Evolutionary conservation across 2,329 filamentous ascomycete species (phyloP), one percentile per base, ranked within the genome.

Genomic region (Exophiala oligosperma): DNA sequence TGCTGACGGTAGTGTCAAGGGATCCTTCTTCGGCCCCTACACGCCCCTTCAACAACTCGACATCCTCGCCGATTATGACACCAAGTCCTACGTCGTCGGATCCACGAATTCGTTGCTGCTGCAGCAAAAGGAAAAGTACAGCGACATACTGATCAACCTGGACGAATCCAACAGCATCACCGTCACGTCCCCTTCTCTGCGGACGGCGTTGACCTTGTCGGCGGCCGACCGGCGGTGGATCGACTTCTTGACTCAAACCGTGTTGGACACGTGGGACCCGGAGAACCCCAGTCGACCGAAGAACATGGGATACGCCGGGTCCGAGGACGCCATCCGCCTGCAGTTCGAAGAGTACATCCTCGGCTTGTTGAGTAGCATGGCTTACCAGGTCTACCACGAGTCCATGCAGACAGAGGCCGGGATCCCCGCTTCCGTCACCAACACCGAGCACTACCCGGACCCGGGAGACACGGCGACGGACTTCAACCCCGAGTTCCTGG

Each of bases 271-370:
- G 0, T 99, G 94, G 94, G 94, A 99, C 70, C 91, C 96, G 43
- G 79, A 86, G 3, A 93, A 97, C 69, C 94, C 94, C 0, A 85
- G 86, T 62, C 83, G 90, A 49, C 94, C 94, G n/a, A 97, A 92
- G 69, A 96, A 91, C 1, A 88, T 97, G 79, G 92, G 92, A 29
- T 99, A 97, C 69, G 87, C 91, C 38, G 94, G 94, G 29, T 97
- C 92, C 62, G 94, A 99, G 75, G 94, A 97, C 71, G 97, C 97
- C 69, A 99, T 99, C 67, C 86, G 94, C 29, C 84, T 97, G 41
- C 93, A 97, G 69, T 99, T 99, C 63, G 94, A 99, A 74, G 92
- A 97, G 69, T 99, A 99, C 70, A 83, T 99, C 4, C 82, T 97
- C 24, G 91, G 92, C 0, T 82, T 99, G 62, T 84, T 97, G 44